A percentile compares a stretch with the other conserved stretches of the same genome.
Evolutionary conservation across 768 basidiomycete species (phyloP).

Genomic region (Nidularia pulvinata): DNA sequence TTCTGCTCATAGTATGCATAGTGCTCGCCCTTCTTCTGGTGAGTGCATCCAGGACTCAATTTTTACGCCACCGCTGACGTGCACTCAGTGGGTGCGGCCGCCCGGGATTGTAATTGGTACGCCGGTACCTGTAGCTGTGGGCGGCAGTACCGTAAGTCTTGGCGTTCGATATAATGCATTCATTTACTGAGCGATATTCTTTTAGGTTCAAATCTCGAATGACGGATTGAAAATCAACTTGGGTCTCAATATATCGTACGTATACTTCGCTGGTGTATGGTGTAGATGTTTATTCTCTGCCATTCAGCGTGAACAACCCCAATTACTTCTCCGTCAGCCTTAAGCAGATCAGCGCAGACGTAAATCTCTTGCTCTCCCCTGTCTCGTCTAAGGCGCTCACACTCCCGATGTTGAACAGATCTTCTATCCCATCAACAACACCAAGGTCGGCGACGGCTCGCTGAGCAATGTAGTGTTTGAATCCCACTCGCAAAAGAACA

Average conservation of each 20-base stretch:
- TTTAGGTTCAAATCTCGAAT: constrained; percentile 20
- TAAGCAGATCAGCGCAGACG: constrained; percentile 62
- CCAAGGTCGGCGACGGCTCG: constrained; percentile 64
- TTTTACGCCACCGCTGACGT: constrained; percentile 1
- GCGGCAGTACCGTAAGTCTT: constrained; percentile 44
- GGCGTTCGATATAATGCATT: too few species aligned
- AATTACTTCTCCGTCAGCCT: constrained; percentile 78
- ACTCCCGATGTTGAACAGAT: constrained; percentile 38
- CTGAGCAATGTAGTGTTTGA: constrained; percentile 44
- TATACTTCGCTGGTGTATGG: constrained; percentile 5
- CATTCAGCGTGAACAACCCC: constrained; percentile 70
- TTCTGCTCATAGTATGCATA: constrained; percentile 69
- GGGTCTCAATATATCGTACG: constrained; percentile 67
- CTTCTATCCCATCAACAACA: constrained; percentile 74
- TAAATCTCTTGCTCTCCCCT: constrained; percentile 14
- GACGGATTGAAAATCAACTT: constrained; percentile 58
- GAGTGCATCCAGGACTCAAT: constrained; percentile 14
- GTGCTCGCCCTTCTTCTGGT: constrained; percentile 70
- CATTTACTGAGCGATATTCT: too few species aligned
- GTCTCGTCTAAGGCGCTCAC: not conserved
- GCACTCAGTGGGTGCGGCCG: constrained; percentile 70
- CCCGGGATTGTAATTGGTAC: constrained; percentile 63
- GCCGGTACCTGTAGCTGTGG: constrained; percentile 34
- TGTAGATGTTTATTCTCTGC: constrained; percentile 3
- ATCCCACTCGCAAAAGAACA: constrained; percentile 55